Conservation (phyloP, 2,329 filamentous ascomycete species). For the Torrubiellomyces zombiae region DNA sequence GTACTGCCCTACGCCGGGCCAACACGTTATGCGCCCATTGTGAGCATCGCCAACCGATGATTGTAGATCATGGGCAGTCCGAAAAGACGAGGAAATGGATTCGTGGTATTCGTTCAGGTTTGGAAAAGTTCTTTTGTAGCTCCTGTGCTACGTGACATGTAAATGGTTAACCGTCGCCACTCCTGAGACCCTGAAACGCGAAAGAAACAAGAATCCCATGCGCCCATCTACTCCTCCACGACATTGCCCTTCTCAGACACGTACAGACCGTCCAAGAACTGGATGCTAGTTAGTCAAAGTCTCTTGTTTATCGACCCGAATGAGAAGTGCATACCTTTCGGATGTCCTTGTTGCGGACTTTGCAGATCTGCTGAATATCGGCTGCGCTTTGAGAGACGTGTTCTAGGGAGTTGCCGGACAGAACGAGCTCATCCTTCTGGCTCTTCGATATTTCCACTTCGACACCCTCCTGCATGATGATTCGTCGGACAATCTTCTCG, state of each 20-base stretch:
- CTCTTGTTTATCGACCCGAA: background rate
- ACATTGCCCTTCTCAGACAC: constrained; percentile 98
- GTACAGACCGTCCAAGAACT: constrained; percentile 99
- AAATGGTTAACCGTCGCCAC: constrained; percentile 43
- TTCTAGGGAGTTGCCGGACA: constrained; percentile 90
- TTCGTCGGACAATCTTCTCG: constrained; percentile 95
- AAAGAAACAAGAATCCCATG: constrained; percentile 30
- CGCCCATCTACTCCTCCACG: constrained; percentile 44
- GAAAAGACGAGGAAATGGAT: too few species aligned
- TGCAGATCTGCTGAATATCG: constrained; percentile 99
- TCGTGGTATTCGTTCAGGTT: too few species aligned
- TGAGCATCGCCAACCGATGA: too few species aligned
- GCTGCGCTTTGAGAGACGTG: constrained; percentile 93
- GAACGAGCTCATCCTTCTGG: constrained; percentile 94
- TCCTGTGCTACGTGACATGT: constrained; percentile 41
- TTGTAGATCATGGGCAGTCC: too few species aligned
- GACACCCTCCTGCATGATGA: constrained; percentile 80
- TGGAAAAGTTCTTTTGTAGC: constrained; percentile 25
- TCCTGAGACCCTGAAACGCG: constrained; percentile 46
- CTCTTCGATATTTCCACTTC: constrained; percentile 77
- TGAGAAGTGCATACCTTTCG: constrained; percentile 54
- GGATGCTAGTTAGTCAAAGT: constrained; percentile 10
- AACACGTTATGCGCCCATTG: too few species aligned
- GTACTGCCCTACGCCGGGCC: too few species aligned
- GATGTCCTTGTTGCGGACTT: constrained; percentile 99